Evolutionary conservation across 495 filamentous ascomycete species (phyloP), one percentile per base, ranked within the genome.

Genomic region (Aspergillus carlsbadensis): DNA sequence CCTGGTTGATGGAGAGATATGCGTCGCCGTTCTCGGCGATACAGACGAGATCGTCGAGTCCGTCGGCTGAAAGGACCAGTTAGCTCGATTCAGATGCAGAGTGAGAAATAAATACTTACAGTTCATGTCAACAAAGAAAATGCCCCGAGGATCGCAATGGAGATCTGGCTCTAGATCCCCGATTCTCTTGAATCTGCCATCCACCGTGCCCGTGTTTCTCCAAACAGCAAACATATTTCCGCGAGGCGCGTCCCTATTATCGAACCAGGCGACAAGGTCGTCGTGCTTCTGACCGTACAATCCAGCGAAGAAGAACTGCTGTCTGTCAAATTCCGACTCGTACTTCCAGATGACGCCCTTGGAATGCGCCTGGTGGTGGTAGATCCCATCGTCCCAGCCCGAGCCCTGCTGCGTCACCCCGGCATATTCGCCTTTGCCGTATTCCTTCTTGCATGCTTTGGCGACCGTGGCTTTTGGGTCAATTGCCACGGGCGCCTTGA

Each of bases 51-150:
- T 70, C 69, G 41, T 58, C 53, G 17, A 54, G 26, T 2, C 65
- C 72, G 47, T 42, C 44, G n/a, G 18, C 43, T 43, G 17, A 10
- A 34, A 1, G 11, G 11, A 26, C 13, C 17, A 29, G 17, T 18
- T 17, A 18, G 11, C 37, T 41, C 37, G 14, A n/a, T 15, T n/a
- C 15, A 17, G 14, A 7, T 10, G 14, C 5, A 41, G 14, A 17
- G 17, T 15, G 15, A n/a, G 11, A 41, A 43, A 13, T 10, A 6
- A 3, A 41, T 39, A 41, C 44, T 72, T 63, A 21, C 69, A 65
- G 39, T 69, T 67, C 40, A 70, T 63, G 39, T 69, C 64, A 49
- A 51, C 59, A n/a, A 62, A 58, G 26, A 54, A 42, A 15, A 57
- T 24, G 20, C 54, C 54, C 2, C n/a, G 35, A 6, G 54, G 37